phyloP scores from a whole-genome alignment of 108 stramenopile genomes.

The Cyclotella baltica region DNA sequence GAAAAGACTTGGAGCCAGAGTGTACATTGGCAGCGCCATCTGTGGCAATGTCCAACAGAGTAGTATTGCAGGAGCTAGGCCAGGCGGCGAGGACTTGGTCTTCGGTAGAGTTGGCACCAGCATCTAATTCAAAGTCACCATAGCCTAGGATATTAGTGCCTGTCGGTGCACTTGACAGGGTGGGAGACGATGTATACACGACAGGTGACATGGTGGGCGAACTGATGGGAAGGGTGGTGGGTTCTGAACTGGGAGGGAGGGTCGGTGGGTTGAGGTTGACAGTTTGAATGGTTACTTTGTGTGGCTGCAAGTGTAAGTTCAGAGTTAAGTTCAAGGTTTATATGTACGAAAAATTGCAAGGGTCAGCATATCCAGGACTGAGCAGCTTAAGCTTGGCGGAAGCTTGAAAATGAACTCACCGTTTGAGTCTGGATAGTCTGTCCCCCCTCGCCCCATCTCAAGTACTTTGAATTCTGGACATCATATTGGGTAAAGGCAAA shows the following conservation, averaged over 20 bases:
- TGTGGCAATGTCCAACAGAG: not conserved
- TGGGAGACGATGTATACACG: conserved; percentile 7
- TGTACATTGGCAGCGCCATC: conserved; percentile 10
- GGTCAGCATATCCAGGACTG: not conserved
- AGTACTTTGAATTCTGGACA: conserved; percentile 38
- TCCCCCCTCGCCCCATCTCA: conserved; percentile 37
- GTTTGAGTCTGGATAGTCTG: conserved; percentile 21
- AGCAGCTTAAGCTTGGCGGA: not conserved
- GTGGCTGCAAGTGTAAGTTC: conserved; percentile 4
- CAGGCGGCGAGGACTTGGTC: not conserved
- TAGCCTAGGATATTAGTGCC: not conserved
- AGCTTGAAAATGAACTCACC: conserved; percentile 13
- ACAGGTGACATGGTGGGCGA: not conserved
- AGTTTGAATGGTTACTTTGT: conserved; percentile 37
- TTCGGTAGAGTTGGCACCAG: not conserved
- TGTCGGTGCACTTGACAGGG: not conserved
- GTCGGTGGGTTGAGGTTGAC: conserved; percentile 4
- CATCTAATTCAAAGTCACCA: conserved; percentile 5
- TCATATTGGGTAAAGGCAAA: conserved; percentile 53
- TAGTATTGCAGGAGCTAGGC: not conserved
- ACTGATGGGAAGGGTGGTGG: not conserved
- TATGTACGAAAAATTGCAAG: not conserved
- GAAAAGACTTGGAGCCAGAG: conserved; percentile 1
- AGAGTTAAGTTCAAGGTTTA: not conserved
- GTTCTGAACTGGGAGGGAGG: not conserved